These are phyloP conservation scores for Penicillium pulvis DNA, from an alignment of 495 filamentous ascomycete species.

Conservation along the genomic window DNA sequence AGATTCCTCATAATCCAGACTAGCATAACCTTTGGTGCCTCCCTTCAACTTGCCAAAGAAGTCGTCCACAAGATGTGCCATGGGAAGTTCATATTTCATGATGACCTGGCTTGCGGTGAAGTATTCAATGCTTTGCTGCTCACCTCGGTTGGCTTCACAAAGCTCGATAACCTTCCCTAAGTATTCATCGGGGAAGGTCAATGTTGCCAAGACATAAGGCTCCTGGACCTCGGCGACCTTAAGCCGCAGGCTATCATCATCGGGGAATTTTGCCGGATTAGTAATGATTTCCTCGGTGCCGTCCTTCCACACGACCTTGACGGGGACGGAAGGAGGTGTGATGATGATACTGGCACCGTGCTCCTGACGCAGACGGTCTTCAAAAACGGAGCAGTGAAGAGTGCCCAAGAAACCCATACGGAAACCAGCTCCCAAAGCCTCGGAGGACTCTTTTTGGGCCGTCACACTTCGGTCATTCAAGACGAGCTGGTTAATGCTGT, in stretches of 20 bases:
- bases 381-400: slow-evolving; percentile 95
- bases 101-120: slow-evolving; percentile 96
- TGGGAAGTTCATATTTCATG: slow-evolving; percentile 85
- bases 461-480: slow-evolving; percentile 96
- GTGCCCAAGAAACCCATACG: slow-evolving; percentile 94
- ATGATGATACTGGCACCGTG: slow-evolving; percentile 96
- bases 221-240: slow-evolving; percentile 72
- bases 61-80: slow-evolving; percentile 89
- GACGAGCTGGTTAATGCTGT: slow-evolving; percentile 91
- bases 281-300: slow-evolving; percentile 74
- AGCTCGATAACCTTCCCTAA: slow-evolving; percentile 92
- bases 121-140: slow-evolving; percentile 82
- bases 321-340: slow-evolving; percentile 91
- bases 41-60: slow-evolving; percentile 97
- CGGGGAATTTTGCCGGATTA: slow-evolving; percentile 86
- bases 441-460: slow-evolving; percentile 87
- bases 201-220: slow-evolving; percentile 81
- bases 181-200: slow-evolving; percentile 93
- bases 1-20: slow-evolving; percentile 93
- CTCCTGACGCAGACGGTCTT: slow-evolving; percentile 93
- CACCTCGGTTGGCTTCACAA: slow-evolving; percentile 85
- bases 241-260: slow-evolving; percentile 60
- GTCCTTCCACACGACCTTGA: slow-evolving; percentile 76
- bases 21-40: slow-evolving; percentile 79
- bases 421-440: slow-evolving; percentile 93